A percentile compares a stretch with the other conserved stretches of the same genome.
Evolutionary conservation across 441 rosid species (phyloP).

Genomic region (Euphorbia celastroides): DNA sequence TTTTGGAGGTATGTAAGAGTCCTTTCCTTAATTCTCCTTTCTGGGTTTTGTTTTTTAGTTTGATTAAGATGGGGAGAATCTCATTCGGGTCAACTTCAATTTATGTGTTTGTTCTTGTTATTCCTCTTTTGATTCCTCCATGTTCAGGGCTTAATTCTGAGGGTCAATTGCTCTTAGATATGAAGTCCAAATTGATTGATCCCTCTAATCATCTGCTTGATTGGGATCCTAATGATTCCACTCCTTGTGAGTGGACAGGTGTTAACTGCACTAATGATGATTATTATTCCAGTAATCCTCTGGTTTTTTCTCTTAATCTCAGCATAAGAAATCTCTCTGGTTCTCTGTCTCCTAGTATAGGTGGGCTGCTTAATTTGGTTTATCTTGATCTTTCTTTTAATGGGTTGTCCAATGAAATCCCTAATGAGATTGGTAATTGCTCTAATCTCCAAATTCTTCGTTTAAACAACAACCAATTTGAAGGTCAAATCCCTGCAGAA

Average conservation of each 20-base stretch:
- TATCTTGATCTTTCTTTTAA: constrained; percentile 69
- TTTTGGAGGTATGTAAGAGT: constrained; percentile 30
- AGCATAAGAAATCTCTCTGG: constrained; percentile 65
- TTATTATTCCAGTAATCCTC: constrained; percentile 23
- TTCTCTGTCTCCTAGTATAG: constrained; percentile 60
- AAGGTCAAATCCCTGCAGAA: constrained; percentile 59
- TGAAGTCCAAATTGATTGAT: constrained; percentile 56
- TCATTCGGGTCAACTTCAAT: constrained; percentile 20
- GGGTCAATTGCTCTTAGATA: constrained; percentile 61
- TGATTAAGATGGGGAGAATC: constrained; percentile 29
- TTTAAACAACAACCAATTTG: constrained; percentile 63
- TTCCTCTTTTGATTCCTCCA: constrained; percentile 35
- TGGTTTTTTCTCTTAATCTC: constrained; percentile 57
- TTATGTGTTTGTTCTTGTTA: constrained; percentile 26
- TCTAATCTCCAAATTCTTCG: constrained; percentile 45
- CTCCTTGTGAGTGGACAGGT: constrained; percentile 84
- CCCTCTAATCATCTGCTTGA: constrained; percentile 33
- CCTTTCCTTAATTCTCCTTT: neutral
- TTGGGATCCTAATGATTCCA: constrained; percentile 64
- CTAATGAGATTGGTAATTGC: constrained; percentile 69
- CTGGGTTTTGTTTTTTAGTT: constrained; percentile 9
- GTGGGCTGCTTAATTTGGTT: constrained; percentile 54
- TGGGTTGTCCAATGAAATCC: constrained; percentile 48
- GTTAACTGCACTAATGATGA: constrained; percentile 51
- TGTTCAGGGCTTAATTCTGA: constrained; percentile 55